Base-by-base conservation (phyloP, 83 land plant species). In the Picea abies region DNA sequence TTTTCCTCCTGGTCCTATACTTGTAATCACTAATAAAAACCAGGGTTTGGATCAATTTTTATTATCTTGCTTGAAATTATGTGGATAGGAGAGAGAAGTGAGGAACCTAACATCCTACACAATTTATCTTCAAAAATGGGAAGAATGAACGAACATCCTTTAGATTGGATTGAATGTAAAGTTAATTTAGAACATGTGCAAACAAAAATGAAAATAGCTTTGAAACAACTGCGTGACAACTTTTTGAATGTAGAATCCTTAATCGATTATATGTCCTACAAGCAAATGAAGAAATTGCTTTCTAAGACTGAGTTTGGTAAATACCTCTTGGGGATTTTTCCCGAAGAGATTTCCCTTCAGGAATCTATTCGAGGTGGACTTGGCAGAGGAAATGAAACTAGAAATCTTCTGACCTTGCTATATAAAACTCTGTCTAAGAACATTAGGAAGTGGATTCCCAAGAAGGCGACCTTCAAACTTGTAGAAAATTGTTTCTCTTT, bases 41-140 rank as follows among this genome's bases (percentile, higher is more conserved):
- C 76, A 72, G 12, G 20, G 76, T 5, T 44, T 72, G 52, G 76
- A 72, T 12, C 49, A 72, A 39, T 72, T 72, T 12, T 52, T 72
- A 19, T 7, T 20, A 19, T 39, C 52, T 72, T 72, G 76, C 32
- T 72, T 72, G 76, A 72, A n/a, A 12, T 72, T 72, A 9, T 72
- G 52, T 41, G 7, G 25, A 39, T 39, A 49, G n/a, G 76, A 72
- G n/a, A n/a, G 60, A 75, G 78, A 75, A n/a, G 29, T 75, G 49
- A 56, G 12, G 78, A 75, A 44, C 60, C 60, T n/a, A 9, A 15
- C 56, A 47, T 49, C 26, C 10, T 11, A 44, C 10, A 22, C 23
- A 75, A 10, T 47, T 47, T 47, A 44, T 75, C 26, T 37, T 20
- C 52, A 37, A 37, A 11, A 56, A 49, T 75, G 16, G n/a, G 60